Percentiles rank a stretch among this genome's conserved stretches.
These are phyloP conservation scores for Podaxis sp. DNA, from an alignment of 768 basidiomycete genomes.

Conservation along the genomic window DNA sequence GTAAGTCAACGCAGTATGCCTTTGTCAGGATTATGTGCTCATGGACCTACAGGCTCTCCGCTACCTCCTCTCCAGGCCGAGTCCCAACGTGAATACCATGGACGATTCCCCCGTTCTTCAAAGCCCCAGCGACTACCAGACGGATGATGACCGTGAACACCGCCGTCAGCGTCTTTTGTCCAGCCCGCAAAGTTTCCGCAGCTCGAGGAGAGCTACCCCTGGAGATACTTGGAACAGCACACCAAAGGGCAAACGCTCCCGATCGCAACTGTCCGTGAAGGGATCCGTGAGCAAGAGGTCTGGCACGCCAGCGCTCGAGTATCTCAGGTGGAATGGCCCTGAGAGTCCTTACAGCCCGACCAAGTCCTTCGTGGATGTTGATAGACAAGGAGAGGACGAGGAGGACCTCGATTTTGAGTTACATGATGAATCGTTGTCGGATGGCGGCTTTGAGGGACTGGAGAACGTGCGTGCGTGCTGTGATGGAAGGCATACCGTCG, in stretches of 20 bases:
- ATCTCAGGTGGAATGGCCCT: slow-evolving; percentile 74
- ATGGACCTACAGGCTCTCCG: slow-evolving; percentile 69
- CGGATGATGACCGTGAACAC: slow-evolving; percentile 44
- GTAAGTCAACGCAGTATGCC: slow-evolving; percentile 42
- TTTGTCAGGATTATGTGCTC: slow-evolving; percentile 16
- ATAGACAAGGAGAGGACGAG: slow-evolving; percentile 25
- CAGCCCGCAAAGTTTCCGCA: slow-evolving; percentile 77
- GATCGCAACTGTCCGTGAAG: slow-evolving; percentile 72
- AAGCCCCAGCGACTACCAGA: slow-evolving; percentile 50
- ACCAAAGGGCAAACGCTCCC: slow-evolving; percentile 74
- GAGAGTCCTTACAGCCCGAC: slow-evolving; percentile 79
- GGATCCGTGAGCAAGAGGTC: slow-evolving; percentile 82
- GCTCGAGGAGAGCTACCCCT: slow-evolving; percentile 55
- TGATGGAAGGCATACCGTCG: slow-evolving; percentile 85
- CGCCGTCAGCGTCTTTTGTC: slow-evolving; percentile 46
- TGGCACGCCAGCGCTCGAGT: slow-evolving; percentile 91
- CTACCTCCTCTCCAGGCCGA: slow-evolving; percentile 83
- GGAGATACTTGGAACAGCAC: slow-evolving; percentile 74
- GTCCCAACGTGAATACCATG: slow-evolving; percentile 37
- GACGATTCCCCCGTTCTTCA: slow-evolving; percentile 37
- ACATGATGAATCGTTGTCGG: slow-evolving; percentile 69
- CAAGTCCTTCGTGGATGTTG: slow-evolving; percentile 62
- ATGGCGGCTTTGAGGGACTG: slow-evolving; percentile 85
- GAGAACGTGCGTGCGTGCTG: slow-evolving; percentile 96
- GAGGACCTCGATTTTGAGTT: slow-evolving; percentile 83